Conservation (phyloP, 2,329 filamentous ascomycete genomes). For the Exophiala sp. region DNA sequence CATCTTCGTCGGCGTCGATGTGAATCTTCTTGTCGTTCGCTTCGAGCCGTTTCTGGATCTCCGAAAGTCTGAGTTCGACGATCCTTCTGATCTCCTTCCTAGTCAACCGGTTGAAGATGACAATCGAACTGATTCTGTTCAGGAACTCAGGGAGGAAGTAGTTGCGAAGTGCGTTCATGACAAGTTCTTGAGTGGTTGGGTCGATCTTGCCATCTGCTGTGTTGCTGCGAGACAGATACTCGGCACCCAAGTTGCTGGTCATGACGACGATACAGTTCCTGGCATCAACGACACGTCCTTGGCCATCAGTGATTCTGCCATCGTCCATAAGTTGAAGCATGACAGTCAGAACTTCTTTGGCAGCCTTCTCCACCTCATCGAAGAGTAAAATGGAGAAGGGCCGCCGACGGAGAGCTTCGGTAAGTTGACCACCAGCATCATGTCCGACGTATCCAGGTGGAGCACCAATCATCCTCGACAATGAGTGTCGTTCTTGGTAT, state of each 20-base stretch:
- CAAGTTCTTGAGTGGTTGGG: constrained; percentile 76
- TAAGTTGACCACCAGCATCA: constrained; percentile 91
- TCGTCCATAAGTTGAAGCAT: constrained; percentile 99
- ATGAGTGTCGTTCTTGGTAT: constrained; percentile 93
- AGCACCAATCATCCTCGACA: constrained; percentile 96
- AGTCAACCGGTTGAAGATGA: constrained; percentile 97
- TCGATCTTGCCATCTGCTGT: constrained; percentile 82
- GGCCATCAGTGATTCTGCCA: constrained; percentile 95
- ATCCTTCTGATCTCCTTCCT: constrained; percentile 89
- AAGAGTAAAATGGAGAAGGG: constrained; percentile 98
- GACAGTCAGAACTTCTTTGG: constrained; percentile 94
- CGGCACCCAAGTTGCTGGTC: constrained; percentile 95
- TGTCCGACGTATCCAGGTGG: constrained; percentile 97
- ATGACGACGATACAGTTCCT: constrained; percentile 99
- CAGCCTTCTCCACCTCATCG: constrained; percentile 97
- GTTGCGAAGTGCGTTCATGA: constrained; percentile 85
- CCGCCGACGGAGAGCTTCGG: constrained; percentile 85
- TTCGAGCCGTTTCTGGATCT: constrained; percentile 88
- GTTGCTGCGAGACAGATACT: constrained; percentile 79
- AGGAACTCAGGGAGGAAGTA: constrained; percentile 99
- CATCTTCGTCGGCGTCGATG: constrained; percentile 79
- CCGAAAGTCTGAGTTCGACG: constrained; percentile 79
- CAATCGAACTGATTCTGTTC: constrained; percentile 91
- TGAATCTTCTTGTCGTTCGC: constrained; percentile 78
- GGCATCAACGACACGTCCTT: constrained; percentile 90